Evolutionary conservation across 208 protist genomes (phyloP).

Genomic region (Acanthamoeba culbertsoni): DNA sequence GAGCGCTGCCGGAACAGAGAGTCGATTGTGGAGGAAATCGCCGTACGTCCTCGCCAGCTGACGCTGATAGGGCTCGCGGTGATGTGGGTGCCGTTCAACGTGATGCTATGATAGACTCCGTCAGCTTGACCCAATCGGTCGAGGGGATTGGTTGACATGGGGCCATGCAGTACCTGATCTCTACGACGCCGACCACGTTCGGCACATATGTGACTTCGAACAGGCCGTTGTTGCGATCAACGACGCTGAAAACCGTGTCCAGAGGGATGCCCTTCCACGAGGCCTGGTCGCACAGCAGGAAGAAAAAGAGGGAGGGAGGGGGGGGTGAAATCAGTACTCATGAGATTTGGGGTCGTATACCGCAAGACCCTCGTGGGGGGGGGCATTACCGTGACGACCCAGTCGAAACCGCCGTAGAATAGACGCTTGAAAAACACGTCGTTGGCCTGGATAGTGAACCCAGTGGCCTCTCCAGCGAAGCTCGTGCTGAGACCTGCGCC

Average conservation of each 20-base stretch:
- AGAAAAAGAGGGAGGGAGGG: too few relatives aligned
- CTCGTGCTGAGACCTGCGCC: background rate
- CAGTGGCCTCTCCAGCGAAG: background rate
- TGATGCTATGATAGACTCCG: too few relatives aligned
- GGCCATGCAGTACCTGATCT: background rate
- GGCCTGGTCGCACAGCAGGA: background rate
- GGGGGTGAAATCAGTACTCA: too few relatives aligned
- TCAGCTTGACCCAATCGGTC: too few relatives aligned
- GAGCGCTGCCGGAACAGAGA: too few relatives aligned
- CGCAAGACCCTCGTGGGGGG: background rate
- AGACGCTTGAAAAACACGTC: background rate
- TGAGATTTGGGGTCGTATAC: too few relatives aligned
- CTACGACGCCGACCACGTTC: background rate
- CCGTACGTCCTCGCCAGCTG: background rate
- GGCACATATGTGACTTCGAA: background rate
- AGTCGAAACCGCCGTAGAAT: background rate
- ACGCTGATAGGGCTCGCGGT: background rate
- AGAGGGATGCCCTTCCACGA: background rate
- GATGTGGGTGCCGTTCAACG: background rate
- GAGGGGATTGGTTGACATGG: too few relatives aligned
- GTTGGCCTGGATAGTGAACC: conserved; percentile 22
- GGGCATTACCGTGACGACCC: background rate
- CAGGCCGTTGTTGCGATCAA: background rate
- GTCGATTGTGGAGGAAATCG: too few relatives aligned
- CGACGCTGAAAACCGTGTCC: background rate